phyloP scores from a whole-genome alignment of 23 red algal genomes.

The Cyanidiococcus yangmingshanensis region DNA sequence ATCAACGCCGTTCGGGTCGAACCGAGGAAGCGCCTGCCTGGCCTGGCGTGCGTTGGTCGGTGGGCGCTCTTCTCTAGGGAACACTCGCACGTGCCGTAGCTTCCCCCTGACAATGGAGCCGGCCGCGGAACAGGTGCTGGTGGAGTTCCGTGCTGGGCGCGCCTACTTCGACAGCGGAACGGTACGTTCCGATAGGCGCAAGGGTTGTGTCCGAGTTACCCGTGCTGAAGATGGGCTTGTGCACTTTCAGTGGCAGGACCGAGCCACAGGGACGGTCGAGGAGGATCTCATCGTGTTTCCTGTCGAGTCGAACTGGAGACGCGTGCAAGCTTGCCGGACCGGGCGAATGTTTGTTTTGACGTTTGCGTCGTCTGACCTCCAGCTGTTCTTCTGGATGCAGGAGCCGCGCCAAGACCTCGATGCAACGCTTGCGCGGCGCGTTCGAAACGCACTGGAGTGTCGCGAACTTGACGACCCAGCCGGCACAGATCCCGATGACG shows the following conservation, averaged over 20 bases:
- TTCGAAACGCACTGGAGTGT: neutral
- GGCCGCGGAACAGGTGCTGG: neutral
- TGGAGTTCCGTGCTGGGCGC: slow-evolving; percentile 11
- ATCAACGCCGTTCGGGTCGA: too few relatives aligned
- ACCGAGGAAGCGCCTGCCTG: neutral
- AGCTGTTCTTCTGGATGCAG: slow-evolving; percentile 19
- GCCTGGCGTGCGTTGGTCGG: neutral
- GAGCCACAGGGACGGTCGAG: neutral
- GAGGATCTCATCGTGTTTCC: slow-evolving; percentile 19
- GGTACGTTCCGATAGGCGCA: neutral
- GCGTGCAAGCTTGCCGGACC: slow-evolving; percentile 2
- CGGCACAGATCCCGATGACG: neutral
- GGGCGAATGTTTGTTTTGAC: neutral
- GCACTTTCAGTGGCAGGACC: slow-evolving; percentile 14
- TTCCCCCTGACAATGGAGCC: neutral
- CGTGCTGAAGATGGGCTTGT: neutral
- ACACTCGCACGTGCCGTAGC: neutral
- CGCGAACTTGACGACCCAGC: neutral
- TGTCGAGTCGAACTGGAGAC: neutral
- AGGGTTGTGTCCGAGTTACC: neutral
- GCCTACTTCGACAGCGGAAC: neutral
- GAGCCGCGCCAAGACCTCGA: neutral
- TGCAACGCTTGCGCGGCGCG: neutral
- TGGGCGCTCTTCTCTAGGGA: neutral
- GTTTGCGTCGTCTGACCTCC: neutral